Evolutionary conservation across 2,329 filamentous ascomycete species (phyloP), one percentile per base, ranked within the genome.

Genomic region (Beauveria australis): DNA sequence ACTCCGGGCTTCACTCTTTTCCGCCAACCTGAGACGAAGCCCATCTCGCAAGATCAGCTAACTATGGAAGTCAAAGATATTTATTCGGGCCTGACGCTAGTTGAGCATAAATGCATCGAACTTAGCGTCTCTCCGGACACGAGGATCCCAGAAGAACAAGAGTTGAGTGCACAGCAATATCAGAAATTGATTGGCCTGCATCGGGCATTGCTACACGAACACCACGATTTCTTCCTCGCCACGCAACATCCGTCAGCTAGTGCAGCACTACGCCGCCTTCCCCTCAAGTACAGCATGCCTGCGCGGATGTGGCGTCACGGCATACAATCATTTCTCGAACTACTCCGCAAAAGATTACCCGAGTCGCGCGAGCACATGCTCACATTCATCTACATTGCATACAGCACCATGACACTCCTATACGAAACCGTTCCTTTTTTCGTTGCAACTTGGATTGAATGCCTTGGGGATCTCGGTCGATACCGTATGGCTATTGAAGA

Each of bases 231-330:
- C 67, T 92, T 97, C 61, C 76, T 96, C 1, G 92, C 92, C 0
- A 89, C 85, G 0, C 92, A 97, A 66, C 92, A 97, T 68, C 92
- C 91, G 0, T 88, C 87, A 0, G 90, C 91, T 0, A 89, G 81
- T 26, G 79, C 80, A 0, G 84, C 87, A 0, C 71, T 97, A 0
- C 80, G 83, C 3, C 78, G 84, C 0, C 73, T 97, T 0, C 88
- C 92, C 0, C 81, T 82, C 0, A 94, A 94, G 63, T 96, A 96
- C 66, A 86, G 86, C 0, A 97, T 97, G 91, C 92, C 93, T 0
- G 91, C 90, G 0, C 79, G 93, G 0, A 94, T 97, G 89, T 97
- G 94, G 94, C 81, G 91, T 0, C 90, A 96, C 66, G 93, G 90
- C 0, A 97, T 97, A 3, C 91, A 95, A 69, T 87, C 85, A 0